These are phyloP conservation scores for Penicillium sp. DNA, from an alignment of 2,329 filamentous ascomycete genomes.

Conservation along the genomic window DNA sequence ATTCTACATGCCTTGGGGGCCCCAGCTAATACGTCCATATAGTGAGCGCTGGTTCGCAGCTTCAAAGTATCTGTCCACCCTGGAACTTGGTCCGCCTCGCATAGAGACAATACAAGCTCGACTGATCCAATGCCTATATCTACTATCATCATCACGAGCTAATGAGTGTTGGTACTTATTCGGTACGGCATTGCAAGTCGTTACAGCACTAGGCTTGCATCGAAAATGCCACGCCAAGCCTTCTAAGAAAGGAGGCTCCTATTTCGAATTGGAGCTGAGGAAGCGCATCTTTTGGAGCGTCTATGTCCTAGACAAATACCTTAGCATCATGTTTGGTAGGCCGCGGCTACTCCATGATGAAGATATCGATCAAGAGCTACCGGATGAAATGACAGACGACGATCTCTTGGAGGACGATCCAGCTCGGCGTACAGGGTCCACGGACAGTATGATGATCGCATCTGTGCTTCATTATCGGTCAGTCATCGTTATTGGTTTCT, in stretches of 20 bases:
- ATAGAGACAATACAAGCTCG: slow-evolving; percentile 63
- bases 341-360: slow-evolving; percentile 66
- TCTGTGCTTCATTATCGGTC: slow-evolving; percentile 44
- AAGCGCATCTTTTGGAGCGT: slow-evolving; percentile 66
- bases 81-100: slow-evolving; percentile 58
- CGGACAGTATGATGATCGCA: slow-evolving; percentile 46
- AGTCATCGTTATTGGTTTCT: slow-evolving; percentile 1
- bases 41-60: slow-evolving; percentile 46
- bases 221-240: slow-evolving; percentile 34
- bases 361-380: slow-evolving; percentile 66
- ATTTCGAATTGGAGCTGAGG: slow-evolving; percentile 55
- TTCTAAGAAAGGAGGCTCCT: slow-evolving; percentile 33
- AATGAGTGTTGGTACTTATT: slow-evolving; percentile 67
- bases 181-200: slow-evolving; percentile 59
- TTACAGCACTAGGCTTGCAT: slow-evolving; percentile 51
- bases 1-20: background rate
- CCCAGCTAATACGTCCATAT: background rate
- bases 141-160: slow-evolving; percentile 62
- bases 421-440: slow-evolving; percentile 35
- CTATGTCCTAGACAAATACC: slow-evolving; percentile 66
- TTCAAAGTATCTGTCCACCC: slow-evolving; percentile 39
- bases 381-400: slow-evolving; percentile 60
- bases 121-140: slow-evolving; percentile 62
- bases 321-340: slow-evolving; percentile 66
- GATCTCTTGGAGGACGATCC: slow-evolving; percentile 55